Evolutionary conservation across 345 rosid species (phyloP).

Genomic region (Boechera retrofracta): DNA sequence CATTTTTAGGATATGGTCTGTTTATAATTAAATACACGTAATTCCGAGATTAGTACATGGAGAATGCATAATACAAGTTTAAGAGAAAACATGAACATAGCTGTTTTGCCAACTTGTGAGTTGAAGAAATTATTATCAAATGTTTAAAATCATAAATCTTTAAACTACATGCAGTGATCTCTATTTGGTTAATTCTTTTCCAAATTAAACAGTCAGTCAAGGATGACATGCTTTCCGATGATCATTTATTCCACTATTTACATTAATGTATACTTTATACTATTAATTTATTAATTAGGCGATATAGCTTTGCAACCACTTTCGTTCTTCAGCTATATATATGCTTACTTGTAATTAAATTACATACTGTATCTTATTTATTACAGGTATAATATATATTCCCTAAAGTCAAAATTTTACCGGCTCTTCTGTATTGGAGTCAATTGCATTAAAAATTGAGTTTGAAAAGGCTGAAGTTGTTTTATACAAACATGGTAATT

Average conservation of each 20-base stretch:
- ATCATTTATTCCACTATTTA: slow-evolving; percentile 23
- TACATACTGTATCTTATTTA: not conserved
- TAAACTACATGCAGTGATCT: slow-evolving; percentile 14
- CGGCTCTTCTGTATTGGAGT: slow-evolving; percentile 7
- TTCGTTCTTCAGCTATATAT: slow-evolving; percentile 2
- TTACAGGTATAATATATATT: not conserved
- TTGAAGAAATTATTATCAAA: not conserved
- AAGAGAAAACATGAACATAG: not conserved
- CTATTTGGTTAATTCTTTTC: slow-evolving; percentile 31
- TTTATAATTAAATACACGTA: not conserved
- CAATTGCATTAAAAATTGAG: slow-evolving; percentile 12
- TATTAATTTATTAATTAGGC: slow-evolving; percentile 22
- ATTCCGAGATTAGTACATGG: not conserved
- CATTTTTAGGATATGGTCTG: slow-evolving; percentile 2
- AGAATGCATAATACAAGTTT: not conserved
- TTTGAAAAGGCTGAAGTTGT: not conserved
- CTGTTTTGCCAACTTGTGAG: not conserved
- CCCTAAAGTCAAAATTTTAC: not conserved
- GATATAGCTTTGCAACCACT: slow-evolving; percentile 28
- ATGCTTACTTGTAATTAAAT: not conserved
- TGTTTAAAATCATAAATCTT: not conserved
- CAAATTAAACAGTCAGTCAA: slow-evolving; percentile 38
- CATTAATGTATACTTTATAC: slow-evolving; percentile 17
- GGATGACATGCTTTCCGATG: slow-evolving; percentile 37
- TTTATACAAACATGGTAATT: not conserved